Conservation (phyloP, 805 yeast species). For the Geotrichum ghanense region DNA sequence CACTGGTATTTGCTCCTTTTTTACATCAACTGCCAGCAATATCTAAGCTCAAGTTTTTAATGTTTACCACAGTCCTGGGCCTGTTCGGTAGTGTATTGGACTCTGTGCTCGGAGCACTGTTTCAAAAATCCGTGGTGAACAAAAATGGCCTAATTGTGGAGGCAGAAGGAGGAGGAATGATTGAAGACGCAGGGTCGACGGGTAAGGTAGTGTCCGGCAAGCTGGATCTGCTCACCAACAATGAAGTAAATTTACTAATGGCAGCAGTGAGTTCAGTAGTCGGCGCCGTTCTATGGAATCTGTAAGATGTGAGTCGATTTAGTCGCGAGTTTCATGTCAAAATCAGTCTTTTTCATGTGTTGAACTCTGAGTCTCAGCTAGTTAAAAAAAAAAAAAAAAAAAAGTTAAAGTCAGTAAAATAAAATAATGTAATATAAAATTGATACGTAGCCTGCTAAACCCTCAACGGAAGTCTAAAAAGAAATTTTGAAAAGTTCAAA, state of each 20-base stretch:
- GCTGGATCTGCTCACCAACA: constrained; percentile 28
- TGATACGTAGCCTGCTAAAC: too few relatives aligned
- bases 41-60: constrained; percentile 14
- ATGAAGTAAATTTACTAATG: constrained; percentile 30
- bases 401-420: too few relatives aligned
- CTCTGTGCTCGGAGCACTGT: constrained; percentile 32
- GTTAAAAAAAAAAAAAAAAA: too few relatives aligned
- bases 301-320: too few relatives aligned
- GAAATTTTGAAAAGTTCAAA: too few relatives aligned
- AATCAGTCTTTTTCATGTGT: too few relatives aligned
- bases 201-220: constrained; percentile 25
- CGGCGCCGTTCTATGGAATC: constrained; percentile 21
- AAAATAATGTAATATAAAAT: too few relatives aligned
- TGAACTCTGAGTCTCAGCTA: too few relatives aligned
- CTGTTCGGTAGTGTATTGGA: constrained; percentile 30
- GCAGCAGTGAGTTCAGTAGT: constrained; percentile 23
- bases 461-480: too few relatives aligned
- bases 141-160: constrained; percentile 28
- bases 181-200: constrained; percentile 9
- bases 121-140: constrained; percentile 29
- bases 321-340: too few relatives aligned
- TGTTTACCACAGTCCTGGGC: constrained; percentile 26
- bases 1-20: constrained; percentile 19
- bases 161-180: constrained; percentile 19
- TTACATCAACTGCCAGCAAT: constrained; percentile 10